phyloP scores from a whole-genome alignment of 805 yeast species.

The Wickerhamomyces tratensis region DNA sequence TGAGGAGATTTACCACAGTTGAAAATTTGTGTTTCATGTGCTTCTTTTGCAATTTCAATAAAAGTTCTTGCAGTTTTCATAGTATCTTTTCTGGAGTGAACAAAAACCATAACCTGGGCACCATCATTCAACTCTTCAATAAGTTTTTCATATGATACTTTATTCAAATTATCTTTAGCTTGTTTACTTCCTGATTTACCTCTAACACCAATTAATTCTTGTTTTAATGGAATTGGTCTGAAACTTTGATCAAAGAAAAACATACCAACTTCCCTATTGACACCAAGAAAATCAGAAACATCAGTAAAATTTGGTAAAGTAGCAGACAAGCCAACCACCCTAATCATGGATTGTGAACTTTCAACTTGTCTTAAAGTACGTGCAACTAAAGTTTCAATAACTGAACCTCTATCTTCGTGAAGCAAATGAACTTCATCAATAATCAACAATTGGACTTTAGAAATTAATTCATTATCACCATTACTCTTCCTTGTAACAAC shows the following conservation, averaged over 20 bases:
- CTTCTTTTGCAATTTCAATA: slow-evolving; percentile 55
- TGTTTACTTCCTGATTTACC: slow-evolving; percentile 77
- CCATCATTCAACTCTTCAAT: slow-evolving; percentile 57
- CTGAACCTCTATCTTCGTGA: slow-evolving; percentile 98
- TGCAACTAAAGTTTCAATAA: slow-evolving; percentile 89
- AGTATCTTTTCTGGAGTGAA: slow-evolving; percentile 92
- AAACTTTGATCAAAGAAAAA: slow-evolving; percentile 90
- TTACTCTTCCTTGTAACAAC: slow-evolving; percentile 90
- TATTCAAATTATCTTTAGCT: slow-evolving; percentile 62
- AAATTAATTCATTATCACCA: slow-evolving; percentile 79
- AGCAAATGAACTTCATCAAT: slow-evolving; percentile 95
- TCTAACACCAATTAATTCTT: slow-evolving; percentile 75
- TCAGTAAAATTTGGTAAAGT: slow-evolving; percentile 87
- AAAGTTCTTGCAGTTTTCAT: slow-evolving; percentile 70
- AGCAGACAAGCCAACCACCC: slow-evolving; percentile 92
- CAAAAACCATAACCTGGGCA: slow-evolving; percentile 93
- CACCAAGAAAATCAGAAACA: slow-evolving; percentile 92
- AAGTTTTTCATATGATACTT: slow-evolving; percentile 67
- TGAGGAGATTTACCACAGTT: slow-evolving; percentile 39
- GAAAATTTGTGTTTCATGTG: slow-evolving; percentile 46
- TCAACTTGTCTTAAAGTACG: slow-evolving; percentile 94
- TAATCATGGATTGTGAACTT: slow-evolving; percentile 83
- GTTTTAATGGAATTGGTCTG: slow-evolving; percentile 89
- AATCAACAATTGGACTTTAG: slow-evolving; percentile 75
- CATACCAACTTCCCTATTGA: slow-evolving; percentile 83